Base-by-base conservation (phyloP, 495 filamentous ascomycete genomes). In the Penicillium pulvis region DNA sequence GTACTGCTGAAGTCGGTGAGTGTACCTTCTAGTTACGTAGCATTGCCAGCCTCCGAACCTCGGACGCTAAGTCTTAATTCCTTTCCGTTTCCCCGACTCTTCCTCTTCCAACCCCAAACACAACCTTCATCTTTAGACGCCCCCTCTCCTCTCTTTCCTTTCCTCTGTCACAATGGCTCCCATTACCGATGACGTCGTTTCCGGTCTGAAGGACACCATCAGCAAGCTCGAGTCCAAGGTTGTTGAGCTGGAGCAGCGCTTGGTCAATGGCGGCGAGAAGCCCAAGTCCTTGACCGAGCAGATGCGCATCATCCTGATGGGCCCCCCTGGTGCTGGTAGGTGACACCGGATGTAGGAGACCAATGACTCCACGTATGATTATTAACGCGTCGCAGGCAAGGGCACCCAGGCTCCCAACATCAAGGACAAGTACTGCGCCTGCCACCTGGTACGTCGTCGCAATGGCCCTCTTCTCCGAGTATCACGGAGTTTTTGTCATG, bases 371-470 rank as follows among this genome's bases (percentile, higher is more conserved):
- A 56, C 51, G 63, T 58, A 72, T 61, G 62, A 57, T 61, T 16
- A 51, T 65, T 60, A 67, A 70, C 56, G 28, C 55, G 59, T 60
- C 16, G 67, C 67, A 98, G 94, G 94, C 81, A 99, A 99, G 87
- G 94, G 94, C 75, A 99, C 94, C 48, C 94, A 99, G 73, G 95
- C 95, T 28, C 94, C 94, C 51, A 92, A 87, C 78, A 93, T 99
- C 75, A 96, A 96, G 82, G 94, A 98, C 63, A 95, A 90, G 82
- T 99, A 89, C 82, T 90, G 88, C 67, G 90, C 89, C 76, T 99
- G 94, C 76, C 94, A 99, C 79, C 81, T 99, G 79, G 93, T 97
- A 85, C 76, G 87, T 69, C 51, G 55, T 31, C 12, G 43, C 43
- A 31, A 30, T 17, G 10, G 31, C 12, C 16, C 14, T 49, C 26